Conservation (phyloP, 202 grass and related monocot species). For the Elaeis oleifera region DNA sequence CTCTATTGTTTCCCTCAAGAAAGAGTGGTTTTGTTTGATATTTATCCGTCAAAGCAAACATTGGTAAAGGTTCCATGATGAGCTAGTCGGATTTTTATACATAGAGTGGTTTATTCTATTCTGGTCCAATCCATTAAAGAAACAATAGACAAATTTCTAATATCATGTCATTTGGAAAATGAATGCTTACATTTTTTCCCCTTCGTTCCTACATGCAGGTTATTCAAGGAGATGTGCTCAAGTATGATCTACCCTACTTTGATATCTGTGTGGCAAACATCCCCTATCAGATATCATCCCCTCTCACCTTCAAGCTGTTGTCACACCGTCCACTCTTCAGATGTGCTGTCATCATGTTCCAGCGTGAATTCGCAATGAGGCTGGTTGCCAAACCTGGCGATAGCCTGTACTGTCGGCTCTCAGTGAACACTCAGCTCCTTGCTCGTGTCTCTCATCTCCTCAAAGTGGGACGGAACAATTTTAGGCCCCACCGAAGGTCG, state of each 20-base stretch:
- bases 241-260: conserved; percentile 87
- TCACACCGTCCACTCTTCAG: conserved; percentile 66
- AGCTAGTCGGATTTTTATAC: too few species aligned
- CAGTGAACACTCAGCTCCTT: conserved; percentile 80
- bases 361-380: conserved; percentile 86
- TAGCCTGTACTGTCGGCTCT: conserved; percentile 86
- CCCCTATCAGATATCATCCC: conserved; percentile 85
- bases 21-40: too few species aligned
- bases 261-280: conserved; percentile 84
- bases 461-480: conserved; percentile 80
- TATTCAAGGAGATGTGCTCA: conserved; percentile 92
- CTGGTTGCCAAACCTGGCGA: conserved; percentile 81
- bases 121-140: too few species aligned
- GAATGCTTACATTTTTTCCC: too few species aligned
- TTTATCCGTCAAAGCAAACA: too few species aligned
- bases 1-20: too few species aligned
- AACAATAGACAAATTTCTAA: too few species aligned
- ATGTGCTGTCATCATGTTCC: conserved; percentile 95
- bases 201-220: conserved; percentile 27
- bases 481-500: conserved; percentile 82
- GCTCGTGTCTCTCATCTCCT: conserved; percentile 77
- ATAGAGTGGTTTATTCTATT: too few species aligned
- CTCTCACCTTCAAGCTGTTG: conserved; percentile 80
- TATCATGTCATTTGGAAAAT: too few species aligned
- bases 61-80: too few species aligned